Base-by-base conservation (phyloP, 768 basidiomycete species). In the Mycena crocata region DNA sequence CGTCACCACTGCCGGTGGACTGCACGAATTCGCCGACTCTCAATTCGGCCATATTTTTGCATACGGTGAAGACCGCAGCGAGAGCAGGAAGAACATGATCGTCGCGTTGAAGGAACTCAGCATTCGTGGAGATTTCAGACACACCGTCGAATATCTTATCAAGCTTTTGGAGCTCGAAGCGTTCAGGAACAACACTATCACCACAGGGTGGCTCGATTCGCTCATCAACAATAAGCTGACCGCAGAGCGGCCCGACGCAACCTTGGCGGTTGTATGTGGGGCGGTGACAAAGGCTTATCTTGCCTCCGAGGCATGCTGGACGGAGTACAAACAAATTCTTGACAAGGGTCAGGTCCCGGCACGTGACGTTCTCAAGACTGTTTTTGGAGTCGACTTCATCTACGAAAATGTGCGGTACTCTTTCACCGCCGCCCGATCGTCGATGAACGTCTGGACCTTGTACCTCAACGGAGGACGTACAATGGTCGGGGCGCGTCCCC, bases 41-140 rank as follows among this genome's bases (percentile, higher is more conserved):
- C 98, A 99, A 73, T 99, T 99, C 74, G 98, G 98, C 58, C 98
- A 99, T 77, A 98, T 99, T 76, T 99, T 99, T 72, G 98, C 97
- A 21, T 98, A 98, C 73, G 98, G 98, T 57, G 93, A 96, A 79
- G 97, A 99, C 76, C 94, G 98, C 70, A 84, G 88, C 66, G 96
- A 99, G 80, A 93, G 93, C 73, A 81, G 98, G 74, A 99, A 99
- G 85, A 99, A 99, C 78, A 99, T 99, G 97, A 97, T 99, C 66
- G 93, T 99, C 71, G 98, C 98, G 3, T 83, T 99, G 72, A 99
- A 99, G 83, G 98, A 99, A 79, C 84, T 99, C 70, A 96, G 94
- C 79, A 99, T 99, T 77, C 95, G 98, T 72, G 98, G 98, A 62
- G 98, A 99, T 79, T 99, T 99, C 85, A 84, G 98, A 68, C 98